phyloP scores from a whole-genome alignment of 2,329 filamentous ascomycete species.

The Penicillium sp. region DNA sequence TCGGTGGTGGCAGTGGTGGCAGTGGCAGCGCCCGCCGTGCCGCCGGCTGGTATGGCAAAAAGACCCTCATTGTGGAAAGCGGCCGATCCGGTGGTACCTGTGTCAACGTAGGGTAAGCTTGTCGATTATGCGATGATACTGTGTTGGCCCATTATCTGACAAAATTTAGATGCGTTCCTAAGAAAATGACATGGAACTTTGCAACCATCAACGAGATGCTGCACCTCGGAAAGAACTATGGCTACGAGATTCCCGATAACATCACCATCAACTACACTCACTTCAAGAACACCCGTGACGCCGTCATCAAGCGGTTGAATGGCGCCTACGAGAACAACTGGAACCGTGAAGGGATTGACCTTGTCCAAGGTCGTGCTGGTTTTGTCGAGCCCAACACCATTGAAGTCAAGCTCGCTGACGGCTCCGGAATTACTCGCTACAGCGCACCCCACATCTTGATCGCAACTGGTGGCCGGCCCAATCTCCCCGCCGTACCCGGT shows the following conservation, averaged over 20 bases:
- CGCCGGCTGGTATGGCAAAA: slow-evolving; percentile 51
- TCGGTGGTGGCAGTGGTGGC: slow-evolving; percentile 54
- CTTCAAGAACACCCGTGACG: slow-evolving; percentile 50
- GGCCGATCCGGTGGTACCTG: slow-evolving; percentile 49
- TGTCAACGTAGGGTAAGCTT: slow-evolving; percentile 52
- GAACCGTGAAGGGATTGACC: slow-evolving; percentile 49
- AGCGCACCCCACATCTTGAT: slow-evolving; percentile 49
- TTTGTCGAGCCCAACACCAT: slow-evolving; percentile 47
- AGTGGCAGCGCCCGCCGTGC: slow-evolving; percentile 50
- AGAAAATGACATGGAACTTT: slow-evolving; percentile 54
- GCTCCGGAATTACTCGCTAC: slow-evolving; percentile 38
- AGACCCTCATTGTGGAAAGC: slow-evolving; percentile 51
- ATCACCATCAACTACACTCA: slow-evolving; percentile 44
- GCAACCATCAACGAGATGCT: slow-evolving; percentile 49
- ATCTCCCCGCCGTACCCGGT: slow-evolving; percentile 43
- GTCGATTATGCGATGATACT: neutral
- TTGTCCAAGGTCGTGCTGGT: slow-evolving; percentile 48
- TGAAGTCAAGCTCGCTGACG: slow-evolving; percentile 44
- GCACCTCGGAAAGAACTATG: slow-evolving; percentile 46
- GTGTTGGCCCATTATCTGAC: neutral
- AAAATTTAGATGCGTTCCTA: slow-evolving; percentile 48
- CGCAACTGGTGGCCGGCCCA: slow-evolving; percentile 48
- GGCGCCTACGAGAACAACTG: slow-evolving; percentile 51
- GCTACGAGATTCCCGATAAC: slow-evolving; percentile 45
- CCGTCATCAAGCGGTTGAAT: slow-evolving; percentile 45